Evolutionary conservation across 2,329 filamentous ascomycete genomes (phyloP).

Genomic region (Claviceps humidiphila): DNA sequence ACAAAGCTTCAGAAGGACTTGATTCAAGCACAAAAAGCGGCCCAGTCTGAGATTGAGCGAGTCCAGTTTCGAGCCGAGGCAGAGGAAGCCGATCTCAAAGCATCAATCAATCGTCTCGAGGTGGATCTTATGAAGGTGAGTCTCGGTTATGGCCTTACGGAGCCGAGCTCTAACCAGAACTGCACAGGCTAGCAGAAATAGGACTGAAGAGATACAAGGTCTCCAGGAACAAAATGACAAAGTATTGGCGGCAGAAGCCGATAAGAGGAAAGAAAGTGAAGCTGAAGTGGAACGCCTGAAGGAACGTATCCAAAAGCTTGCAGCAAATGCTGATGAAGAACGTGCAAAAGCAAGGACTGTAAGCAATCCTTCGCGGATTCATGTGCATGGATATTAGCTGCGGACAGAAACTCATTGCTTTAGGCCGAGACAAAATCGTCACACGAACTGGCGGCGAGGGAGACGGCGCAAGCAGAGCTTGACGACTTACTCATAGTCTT

Average conservation of each 20-base stretch:
- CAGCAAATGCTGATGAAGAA: constrained; percentile 10
- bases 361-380: neutral
- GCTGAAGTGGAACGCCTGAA: constrained; percentile 14
- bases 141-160: neutral
- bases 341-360: constrained; percentile 15
- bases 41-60: constrained; percentile 36
- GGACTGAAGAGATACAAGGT: constrained; percentile 44
- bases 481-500: constrained; percentile 75
- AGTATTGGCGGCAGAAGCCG: constrained; percentile 24
- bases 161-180: neutral
- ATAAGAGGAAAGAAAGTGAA: constrained; percentile 13
- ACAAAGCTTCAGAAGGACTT: constrained; percentile 22
- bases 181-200: constrained; percentile 43
- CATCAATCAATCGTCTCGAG: constrained; percentile 47
- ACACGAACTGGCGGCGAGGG: constrained; percentile 46
- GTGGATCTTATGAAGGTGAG: constrained; percentile 47
- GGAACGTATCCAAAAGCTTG: constrained; percentile 13
- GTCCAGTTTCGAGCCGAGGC: constrained; percentile 38
- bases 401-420: neutral
- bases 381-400: neutral
- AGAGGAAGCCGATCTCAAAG: constrained; percentile 49
- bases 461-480: constrained; percentile 55
- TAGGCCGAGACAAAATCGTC: constrained; percentile 20
- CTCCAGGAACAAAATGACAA: constrained; percentile 27
- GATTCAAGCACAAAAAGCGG: constrained; percentile 32